Evolutionary conservation across 192 early-diverging fungal species (phyloP), one percentile per base, ranked within the genome.

Genomic region (Nowakowskiella sp.): DNA sequence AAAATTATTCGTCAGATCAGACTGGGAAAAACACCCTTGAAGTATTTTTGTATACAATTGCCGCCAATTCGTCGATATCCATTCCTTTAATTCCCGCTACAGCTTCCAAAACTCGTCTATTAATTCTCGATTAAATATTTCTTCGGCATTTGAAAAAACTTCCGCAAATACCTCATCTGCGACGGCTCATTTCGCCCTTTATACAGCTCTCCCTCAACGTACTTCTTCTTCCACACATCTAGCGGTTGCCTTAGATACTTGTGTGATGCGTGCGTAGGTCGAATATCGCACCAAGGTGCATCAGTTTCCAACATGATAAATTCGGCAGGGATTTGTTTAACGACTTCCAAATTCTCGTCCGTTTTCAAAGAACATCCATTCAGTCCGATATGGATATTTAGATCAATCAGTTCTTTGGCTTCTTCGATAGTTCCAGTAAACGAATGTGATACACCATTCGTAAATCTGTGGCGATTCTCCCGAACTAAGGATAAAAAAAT

Each of bases 341-440:
- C 80, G 0, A 86, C 85, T 1, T 81, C 72, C 7, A 97, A 45
- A 57, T 91, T 94, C 30, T 90, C 90, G 33, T 81, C 69, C 1
- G 90, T 91, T 64, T 94, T 94, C 21, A 94, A 58, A 8, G 89
- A 92, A 64, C 94, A 98, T 0, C 94, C 94, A 57, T 94, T 98
- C 60, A 98, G 76, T n/a, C 94, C 92, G 64, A 98, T 87, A 63
- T 83, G 87, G 19, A 94, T 67, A 1, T 75, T 89, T 32, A 92
- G 64, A 30, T 47, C 65, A 4, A 80, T 71, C 27, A 88, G 54
- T 24, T 76, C 62, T 30, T 72, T 48, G 44, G 81, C 68, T 51
- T 89, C 87, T 6, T 78, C 83, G 1, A 77, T 28, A 0, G 76
- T 62, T 10, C 88, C 92, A 6, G 89, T 92, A 60, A 90, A 94